A percentile compares a stretch with the other conserved stretches of the same genome.
These are phyloP conservation scores for Tolypocladium capitatum DNA, from an alignment of 2,329 filamentous ascomycete genomes.

Conservation along the genomic window DNA sequence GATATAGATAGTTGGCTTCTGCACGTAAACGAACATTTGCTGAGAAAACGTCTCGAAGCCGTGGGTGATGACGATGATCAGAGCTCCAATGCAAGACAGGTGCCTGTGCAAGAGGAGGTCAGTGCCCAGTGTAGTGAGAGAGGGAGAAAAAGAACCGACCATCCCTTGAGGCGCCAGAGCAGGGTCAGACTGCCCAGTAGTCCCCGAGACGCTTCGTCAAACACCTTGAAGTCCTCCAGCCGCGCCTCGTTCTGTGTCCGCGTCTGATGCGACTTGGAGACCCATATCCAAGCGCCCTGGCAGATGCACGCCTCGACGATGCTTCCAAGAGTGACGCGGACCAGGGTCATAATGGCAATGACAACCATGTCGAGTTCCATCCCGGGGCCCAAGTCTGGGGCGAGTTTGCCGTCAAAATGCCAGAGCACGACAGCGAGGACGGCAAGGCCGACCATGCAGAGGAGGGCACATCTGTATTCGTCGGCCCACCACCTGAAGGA, in stretches of 20 bases:
- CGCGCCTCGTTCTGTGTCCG: constrained; percentile 17
- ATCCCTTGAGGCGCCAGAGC: constrained; percentile 21
- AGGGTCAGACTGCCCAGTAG: constrained; percentile 20
- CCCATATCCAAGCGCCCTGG: constrained; percentile 27
- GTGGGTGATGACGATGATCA: constrained; percentile 20
- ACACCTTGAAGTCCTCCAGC: constrained; percentile 24
- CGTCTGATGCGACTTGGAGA: constrained; percentile 19
- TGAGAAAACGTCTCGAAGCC: constrained; percentile 26
- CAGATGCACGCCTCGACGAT: constrained; percentile 22
- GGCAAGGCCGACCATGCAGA: constrained; percentile 15
- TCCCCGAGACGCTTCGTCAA: constrained; percentile 23
- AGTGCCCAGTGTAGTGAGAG: constrained; percentile 2
- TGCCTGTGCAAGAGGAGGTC: constrained; percentile 11
- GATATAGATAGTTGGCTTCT: constrained; percentile 10
- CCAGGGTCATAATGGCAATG: constrained; percentile 23
- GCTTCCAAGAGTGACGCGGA: constrained; percentile 20
- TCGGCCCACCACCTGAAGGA: constrained; percentile 22
- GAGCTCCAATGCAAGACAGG: constrained; percentile 23
- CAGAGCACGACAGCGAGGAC: constrained; percentile 16
- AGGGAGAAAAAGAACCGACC: constrained; percentile 9
- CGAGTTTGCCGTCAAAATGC: constrained; percentile 16
- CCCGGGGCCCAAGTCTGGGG: constrained; percentile 14
- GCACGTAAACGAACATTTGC: constrained; percentile 21
- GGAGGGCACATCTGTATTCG: constrained; percentile 19
- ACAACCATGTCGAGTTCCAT: constrained; percentile 21